phyloP scores from a whole-genome alignment of 768 basidiomycete species.

The Saitozyma podzolica region DNA sequence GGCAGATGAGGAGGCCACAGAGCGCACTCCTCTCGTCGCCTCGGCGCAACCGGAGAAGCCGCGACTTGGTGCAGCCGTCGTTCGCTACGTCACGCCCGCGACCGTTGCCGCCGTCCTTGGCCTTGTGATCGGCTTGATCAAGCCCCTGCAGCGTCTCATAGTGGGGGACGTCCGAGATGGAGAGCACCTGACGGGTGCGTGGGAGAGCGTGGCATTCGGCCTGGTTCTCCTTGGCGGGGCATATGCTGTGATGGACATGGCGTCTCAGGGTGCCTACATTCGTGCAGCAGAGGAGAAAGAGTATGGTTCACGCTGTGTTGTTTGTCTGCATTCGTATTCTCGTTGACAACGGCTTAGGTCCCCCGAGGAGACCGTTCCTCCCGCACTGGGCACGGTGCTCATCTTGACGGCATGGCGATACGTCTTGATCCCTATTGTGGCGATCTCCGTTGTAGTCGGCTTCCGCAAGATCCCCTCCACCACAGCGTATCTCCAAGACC shows the following conservation, averaged over 20 bases:
- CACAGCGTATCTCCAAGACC: constrained; percentile 44
- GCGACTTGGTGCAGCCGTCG: not conserved
- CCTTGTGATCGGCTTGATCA: constrained; percentile 42
- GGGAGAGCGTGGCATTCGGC: constrained; percentile 42
- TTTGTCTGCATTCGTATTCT: not conserved
- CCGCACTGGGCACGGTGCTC: constrained; percentile 43
- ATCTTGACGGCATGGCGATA: constrained; percentile 41
- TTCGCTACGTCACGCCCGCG: constrained; percentile 15
- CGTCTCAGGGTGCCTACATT: constrained; percentile 35
- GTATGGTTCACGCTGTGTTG: not conserved
- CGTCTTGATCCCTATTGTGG: constrained; percentile 35
- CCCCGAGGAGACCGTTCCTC: constrained; percentile 38
- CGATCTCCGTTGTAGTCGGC: constrained; percentile 38
- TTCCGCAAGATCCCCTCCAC: constrained; percentile 43
- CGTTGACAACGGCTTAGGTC: constrained; percentile 7
- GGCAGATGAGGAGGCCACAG: constrained; percentile 31
- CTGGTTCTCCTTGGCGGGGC: constrained; percentile 29
- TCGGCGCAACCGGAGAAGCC: constrained; percentile 1
- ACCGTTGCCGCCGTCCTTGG: constrained; percentile 32
- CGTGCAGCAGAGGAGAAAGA: constrained; percentile 29
- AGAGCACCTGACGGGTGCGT: constrained; percentile 28
- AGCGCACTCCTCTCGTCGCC: constrained; percentile 41
- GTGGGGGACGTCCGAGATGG: constrained; percentile 17
- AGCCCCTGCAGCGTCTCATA: constrained; percentile 35
- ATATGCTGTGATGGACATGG: constrained; percentile 41